These are phyloP conservation scores for Papiliotrema flavescens DNA, from an alignment of 1,284 basidiomycete species.

Conservation along the genomic window DNA sequence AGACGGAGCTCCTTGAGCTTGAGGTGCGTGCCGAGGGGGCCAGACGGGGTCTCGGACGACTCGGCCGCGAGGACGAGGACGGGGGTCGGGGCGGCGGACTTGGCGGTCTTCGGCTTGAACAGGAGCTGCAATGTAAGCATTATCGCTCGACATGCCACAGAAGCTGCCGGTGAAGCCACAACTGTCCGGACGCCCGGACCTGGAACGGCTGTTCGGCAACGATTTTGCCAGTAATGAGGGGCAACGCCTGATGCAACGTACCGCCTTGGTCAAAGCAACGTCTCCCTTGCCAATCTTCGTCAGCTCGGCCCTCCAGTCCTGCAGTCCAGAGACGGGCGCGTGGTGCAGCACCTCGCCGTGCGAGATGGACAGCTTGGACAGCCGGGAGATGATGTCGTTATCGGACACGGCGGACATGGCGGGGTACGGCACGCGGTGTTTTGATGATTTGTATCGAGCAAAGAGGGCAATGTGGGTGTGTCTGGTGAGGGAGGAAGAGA, in stretches of 20 bases:
- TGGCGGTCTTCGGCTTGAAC: constrained; percentile 64
- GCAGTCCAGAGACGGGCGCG: constrained; percentile 37
- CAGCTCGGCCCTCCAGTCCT: constrained; percentile 46
- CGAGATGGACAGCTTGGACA: constrained; percentile 39
- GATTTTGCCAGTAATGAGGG: no score
- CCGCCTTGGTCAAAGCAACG: constrained; percentile 42
- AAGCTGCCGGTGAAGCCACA: no score
- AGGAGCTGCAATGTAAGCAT: constrained; percentile 33
- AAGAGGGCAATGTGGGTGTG: background rate
- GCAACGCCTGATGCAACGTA: no score
- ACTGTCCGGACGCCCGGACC: no score
- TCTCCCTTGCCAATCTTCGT: constrained; percentile 34
- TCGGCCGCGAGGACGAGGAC: constrained; percentile 83
- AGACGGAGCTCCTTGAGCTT: constrained; percentile 84
- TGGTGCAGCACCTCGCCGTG: constrained; percentile 41
- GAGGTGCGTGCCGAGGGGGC: constrained; percentile 73
- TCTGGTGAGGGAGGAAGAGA: background rate
- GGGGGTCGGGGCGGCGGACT: constrained; percentile 76
- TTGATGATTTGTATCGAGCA: background rate
- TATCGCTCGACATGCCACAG: no score
- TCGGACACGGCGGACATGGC: constrained; percentile 70
- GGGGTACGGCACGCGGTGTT: constrained; percentile 17
- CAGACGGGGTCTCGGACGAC: constrained; percentile 70
- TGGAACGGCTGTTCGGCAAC: no score
- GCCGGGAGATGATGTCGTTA: constrained; percentile 56